Conservation (phyloP, 768 basidiomycete genomes). For the Rhodotorula paludigena region DNA sequence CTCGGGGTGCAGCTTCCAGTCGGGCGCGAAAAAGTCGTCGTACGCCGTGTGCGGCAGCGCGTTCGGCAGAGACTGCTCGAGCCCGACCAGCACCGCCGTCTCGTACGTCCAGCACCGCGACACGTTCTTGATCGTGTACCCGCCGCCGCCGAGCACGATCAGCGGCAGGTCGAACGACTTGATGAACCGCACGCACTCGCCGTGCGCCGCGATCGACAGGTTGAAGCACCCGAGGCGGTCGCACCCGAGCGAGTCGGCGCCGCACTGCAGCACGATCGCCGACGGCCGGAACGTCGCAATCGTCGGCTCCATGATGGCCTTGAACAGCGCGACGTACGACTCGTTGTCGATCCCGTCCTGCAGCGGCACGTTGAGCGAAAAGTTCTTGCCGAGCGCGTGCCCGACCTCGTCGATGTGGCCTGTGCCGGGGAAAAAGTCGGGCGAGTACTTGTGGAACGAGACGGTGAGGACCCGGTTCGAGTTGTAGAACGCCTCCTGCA, state of each 20-base stretch:
- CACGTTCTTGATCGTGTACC: constrained; percentile 95
- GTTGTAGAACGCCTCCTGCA: constrained; percentile 92
- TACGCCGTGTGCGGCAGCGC: constrained; percentile 83
- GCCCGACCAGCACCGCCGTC: constrained; percentile 83
- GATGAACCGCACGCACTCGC: constrained; percentile 96
- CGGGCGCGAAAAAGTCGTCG: constrained; percentile 84
- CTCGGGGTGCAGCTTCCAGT: constrained; percentile 89
- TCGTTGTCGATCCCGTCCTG: constrained; percentile 96
- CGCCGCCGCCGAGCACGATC: constrained; percentile 87
- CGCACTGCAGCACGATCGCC: constrained; percentile 90
- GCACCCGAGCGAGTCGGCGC: constrained; percentile 90
- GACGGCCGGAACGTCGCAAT: constrained; percentile 82
- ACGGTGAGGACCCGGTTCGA: constrained; percentile 98
- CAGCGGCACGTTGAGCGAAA: constrained; percentile 88
- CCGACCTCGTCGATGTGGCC: constrained; percentile 89
- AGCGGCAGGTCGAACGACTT: constrained; percentile 85
- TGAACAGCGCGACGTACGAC: constrained; percentile 91
- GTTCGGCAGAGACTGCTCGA: constrained; percentile 64
- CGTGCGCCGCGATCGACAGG: constrained; percentile 91
- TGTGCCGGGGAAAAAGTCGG: constrained; percentile 94
- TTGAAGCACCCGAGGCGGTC: constrained; percentile 97
- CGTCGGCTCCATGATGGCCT: constrained; percentile 90
- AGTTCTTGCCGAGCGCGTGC: constrained; percentile 80
- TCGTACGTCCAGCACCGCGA: constrained; percentile 99
- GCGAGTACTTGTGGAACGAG: constrained; percentile 96